Base-by-base conservation (phyloP, 352 stramenopile species). In the Phytophthora tentaculata region DNA sequence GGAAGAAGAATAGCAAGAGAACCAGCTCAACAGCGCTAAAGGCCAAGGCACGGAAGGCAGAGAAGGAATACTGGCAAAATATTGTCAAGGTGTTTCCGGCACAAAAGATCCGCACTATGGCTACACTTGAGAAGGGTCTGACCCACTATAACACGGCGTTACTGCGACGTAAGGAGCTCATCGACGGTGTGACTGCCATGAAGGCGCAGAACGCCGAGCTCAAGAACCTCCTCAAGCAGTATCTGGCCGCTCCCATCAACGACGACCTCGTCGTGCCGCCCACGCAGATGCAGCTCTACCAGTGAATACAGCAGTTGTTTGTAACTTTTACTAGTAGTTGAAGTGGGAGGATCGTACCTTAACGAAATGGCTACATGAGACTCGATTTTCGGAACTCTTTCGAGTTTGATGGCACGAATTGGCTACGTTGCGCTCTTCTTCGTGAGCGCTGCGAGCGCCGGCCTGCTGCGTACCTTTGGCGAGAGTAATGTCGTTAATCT, bases 221-320 rank as follows among this genome's bases (percentile, higher is more conserved):
- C 58, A 98, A 97, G 75, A 80, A 73, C 23, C 67, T 98, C 22
- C 76, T 98, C 29, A 95, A 96, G 54, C 87, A 97, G 52, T 97
- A 98, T 60, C 69, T 97, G 12, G 84, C 82, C 20, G 86, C 85
- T 4, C 69, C 84, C 10, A 91, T 95, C 64, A 94, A 95, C 69
- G 85, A 91, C 43, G 84, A 94, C 56, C 79, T 96, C 49, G 77
- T 94, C 22, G 80, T 96, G n/a, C 86, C 89, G 7, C 89, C 89
- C 17, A 92, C 87, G 6, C 86, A 96, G 63, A 91, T 94, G 79
- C 80, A 90, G 64, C 67, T 89, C 28, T 92, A 93, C 67, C 74
- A 90, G 26, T 82, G 58, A 60, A n/a, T n/a, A n/a, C n/a, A n/a
- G n/a, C n/a, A n/a, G n/a, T n/a, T n/a, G n/a, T n/a, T n/a, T n/a